These are phyloP conservation scores for Tetradesmus obliquus DNA, from an alignment of 139 green algal genomes.

Conservation along the genomic window DNA sequence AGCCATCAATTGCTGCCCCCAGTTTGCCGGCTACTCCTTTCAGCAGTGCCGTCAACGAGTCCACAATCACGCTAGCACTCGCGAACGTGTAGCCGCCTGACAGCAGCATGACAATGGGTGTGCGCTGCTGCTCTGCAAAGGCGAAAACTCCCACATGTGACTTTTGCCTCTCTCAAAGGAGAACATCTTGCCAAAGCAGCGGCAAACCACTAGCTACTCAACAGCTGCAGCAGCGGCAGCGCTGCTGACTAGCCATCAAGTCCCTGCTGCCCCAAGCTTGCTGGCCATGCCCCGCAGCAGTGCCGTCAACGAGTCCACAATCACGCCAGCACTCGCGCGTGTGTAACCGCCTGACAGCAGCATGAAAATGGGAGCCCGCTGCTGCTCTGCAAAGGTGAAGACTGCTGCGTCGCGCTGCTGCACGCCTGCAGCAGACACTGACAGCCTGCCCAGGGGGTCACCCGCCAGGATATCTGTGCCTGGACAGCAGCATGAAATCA, in stretches of 20 bases:
- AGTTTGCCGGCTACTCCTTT: background rate
- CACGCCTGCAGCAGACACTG: conserved; percentile 61
- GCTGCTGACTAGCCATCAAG: too few species aligned
- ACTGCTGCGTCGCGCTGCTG: conserved; percentile 70
- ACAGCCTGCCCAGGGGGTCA: conserved; percentile 80
- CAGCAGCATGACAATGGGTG: conserved; percentile 66
- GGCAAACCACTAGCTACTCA: too few species aligned
- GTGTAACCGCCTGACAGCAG: conserved; percentile 82
- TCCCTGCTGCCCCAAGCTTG: conserved; percentile 54
- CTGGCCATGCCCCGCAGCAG: conserved; percentile 6
- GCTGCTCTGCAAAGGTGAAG: conserved; percentile 58
- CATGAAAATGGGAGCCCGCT: conserved; percentile 74
- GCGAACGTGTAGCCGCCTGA: conserved; percentile 73
- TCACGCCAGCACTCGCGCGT: conserved; percentile 23
- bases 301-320: conserved; percentile 28
- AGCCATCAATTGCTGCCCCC: conserved; percentile 55
- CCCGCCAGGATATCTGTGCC: conserved; percentile 83
- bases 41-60: background rate
- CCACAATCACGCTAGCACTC: conserved; percentile 14
- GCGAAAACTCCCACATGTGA: too few species aligned
- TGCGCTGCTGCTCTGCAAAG: too few species aligned
- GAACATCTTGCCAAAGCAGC: too few species aligned
- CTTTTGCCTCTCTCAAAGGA: too few species aligned
- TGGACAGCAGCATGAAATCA: conserved; percentile 19
- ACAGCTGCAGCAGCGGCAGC: too few species aligned